A percentile compares a stretch with the other conserved stretches of the same genome.
Conservation (phyloP, 768 basidiomycete genomes). For the Leccinellum rugosiceps region DNA sequence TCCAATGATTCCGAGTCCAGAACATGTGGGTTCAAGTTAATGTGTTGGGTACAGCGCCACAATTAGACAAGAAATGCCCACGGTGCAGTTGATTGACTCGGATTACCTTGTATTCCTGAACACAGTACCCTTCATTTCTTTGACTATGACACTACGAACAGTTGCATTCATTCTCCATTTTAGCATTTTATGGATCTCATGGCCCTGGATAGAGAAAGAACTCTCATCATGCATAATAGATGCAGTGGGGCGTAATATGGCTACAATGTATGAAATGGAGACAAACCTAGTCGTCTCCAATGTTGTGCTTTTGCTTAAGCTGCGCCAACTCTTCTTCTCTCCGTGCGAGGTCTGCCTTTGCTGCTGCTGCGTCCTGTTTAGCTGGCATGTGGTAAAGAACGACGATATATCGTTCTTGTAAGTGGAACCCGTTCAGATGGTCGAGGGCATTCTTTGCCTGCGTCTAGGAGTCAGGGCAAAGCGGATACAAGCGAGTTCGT, state of each 20-base stretch:
- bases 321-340: slow-evolving; percentile 87
- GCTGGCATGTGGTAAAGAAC: slow-evolving; percentile 97
- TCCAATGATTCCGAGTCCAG: background rate
- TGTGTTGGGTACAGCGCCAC: slow-evolving; percentile 42
- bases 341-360: slow-evolving; percentile 87
- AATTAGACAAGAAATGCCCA: slow-evolving; percentile 59
- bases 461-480: slow-evolving; percentile 14
- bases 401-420: slow-evolving; percentile 97
- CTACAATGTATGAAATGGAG: slow-evolving; percentile 13
- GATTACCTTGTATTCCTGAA: slow-evolving; percentile 7
- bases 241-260: slow-evolving; percentile 3
- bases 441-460: slow-evolving; percentile 97
- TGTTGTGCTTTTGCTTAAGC: slow-evolving; percentile 83
- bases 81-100: slow-evolving; percentile 25
- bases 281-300: slow-evolving; percentile 59
- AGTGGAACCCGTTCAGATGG: slow-evolving; percentile 95
- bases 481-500: background rate
- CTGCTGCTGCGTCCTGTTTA: slow-evolving; percentile 92
- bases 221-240: slow-evolving; percentile 8
- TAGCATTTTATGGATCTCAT: slow-evolving; percentile 7
- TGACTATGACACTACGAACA: background rate
- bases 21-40: background rate
- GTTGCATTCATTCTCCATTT: slow-evolving; percentile 7
- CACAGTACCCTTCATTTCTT: slow-evolving; percentile 3
- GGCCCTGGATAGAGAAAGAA: slow-evolving; percentile 4